Evolutionary conservation across 2,329 filamentous ascomycete genomes (phyloP).

Genomic region (Chaetomiaceae sp.): DNA sequence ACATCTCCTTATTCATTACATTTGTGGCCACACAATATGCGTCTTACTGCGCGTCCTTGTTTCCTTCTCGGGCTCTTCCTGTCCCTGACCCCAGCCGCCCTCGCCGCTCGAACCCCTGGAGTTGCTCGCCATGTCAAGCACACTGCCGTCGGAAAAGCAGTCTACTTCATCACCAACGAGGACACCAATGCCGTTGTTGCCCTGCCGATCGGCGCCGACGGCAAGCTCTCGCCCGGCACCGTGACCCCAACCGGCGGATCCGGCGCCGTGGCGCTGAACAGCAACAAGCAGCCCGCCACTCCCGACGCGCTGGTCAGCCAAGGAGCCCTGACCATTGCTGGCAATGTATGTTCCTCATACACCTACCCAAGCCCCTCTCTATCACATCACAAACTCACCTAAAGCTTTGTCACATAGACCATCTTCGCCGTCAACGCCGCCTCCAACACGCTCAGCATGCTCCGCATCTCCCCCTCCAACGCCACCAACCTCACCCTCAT

Average conservation of each 20-base stretch:
- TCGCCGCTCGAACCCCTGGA: no score
- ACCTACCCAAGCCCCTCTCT: no score
- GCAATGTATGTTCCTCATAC: conserved; percentile 48
- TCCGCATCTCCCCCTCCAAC: conserved; percentile 27
- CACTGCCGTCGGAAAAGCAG: conserved; percentile 44
- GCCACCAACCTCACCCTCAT: conserved; percentile 24
- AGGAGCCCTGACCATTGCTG: conserved; percentile 45
- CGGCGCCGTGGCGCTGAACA: conserved; percentile 41
- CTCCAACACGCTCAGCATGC: conserved; percentile 49
- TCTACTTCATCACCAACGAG: conserved; percentile 56
- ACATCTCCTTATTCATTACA: no score
- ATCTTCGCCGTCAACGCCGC: conserved; percentile 31
- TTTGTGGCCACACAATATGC: no score
- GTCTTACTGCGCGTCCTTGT: no score
- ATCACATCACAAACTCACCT: no score
- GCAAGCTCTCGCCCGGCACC: conserved; percentile 36
- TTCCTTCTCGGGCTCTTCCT: no score
- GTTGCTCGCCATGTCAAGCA: no score
- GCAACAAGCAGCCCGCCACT: conserved; percentile 40
- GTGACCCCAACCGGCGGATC: conserved; percentile 14
- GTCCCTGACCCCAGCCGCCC: no score
- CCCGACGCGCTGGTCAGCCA: conserved; percentile 52
- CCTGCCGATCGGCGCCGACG: conserved; percentile 43
- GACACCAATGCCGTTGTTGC: conserved; percentile 46
- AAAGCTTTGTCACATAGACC: not conserved